Conservation (phyloP, 768 basidiomycete species). For the Panaeolus papilionaceus region DNA sequence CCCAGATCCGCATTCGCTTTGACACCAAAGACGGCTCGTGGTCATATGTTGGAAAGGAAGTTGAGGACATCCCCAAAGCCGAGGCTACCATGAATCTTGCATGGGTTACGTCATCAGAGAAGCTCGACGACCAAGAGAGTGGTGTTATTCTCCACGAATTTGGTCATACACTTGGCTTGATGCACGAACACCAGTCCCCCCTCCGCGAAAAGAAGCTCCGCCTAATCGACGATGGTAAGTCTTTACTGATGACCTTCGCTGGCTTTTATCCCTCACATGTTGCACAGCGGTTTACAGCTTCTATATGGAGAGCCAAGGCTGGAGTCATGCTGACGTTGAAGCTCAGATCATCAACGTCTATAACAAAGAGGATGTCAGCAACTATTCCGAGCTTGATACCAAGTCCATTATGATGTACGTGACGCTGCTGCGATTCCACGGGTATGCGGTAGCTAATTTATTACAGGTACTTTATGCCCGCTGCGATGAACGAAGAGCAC, state of each 20-base stretch:
- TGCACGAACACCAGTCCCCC: constrained; percentile 29
- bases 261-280: not conserved
- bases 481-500: constrained; percentile 21
- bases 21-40: constrained; percentile 21
- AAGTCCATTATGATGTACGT: constrained; percentile 29
- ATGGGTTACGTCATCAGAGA: constrained; percentile 17
- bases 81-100: constrained; percentile 26
- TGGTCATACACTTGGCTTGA: constrained; percentile 26
- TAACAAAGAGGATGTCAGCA: constrained; percentile 21
- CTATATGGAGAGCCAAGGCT: constrained; percentile 22
- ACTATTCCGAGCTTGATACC: constrained; percentile 23
- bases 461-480: constrained; percentile 29
- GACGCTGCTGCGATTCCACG: not conserved
- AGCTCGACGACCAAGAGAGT: constrained; percentile 12
- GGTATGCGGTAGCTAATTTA: not conserved
- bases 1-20: constrained; percentile 22
- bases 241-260: not conserved
- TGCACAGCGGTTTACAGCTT: constrained; percentile 20
- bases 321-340: constrained; percentile 16
- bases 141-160: constrained; percentile 30
- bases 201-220: constrained; percentile 22
- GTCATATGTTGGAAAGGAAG: constrained; percentile 24
- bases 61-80: not conserved
- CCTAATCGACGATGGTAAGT: constrained; percentile 22
- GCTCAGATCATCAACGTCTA: constrained; percentile 25